Conservation (phyloP, 352 stramenopile species). For the Globisporangium parvum region DNA sequence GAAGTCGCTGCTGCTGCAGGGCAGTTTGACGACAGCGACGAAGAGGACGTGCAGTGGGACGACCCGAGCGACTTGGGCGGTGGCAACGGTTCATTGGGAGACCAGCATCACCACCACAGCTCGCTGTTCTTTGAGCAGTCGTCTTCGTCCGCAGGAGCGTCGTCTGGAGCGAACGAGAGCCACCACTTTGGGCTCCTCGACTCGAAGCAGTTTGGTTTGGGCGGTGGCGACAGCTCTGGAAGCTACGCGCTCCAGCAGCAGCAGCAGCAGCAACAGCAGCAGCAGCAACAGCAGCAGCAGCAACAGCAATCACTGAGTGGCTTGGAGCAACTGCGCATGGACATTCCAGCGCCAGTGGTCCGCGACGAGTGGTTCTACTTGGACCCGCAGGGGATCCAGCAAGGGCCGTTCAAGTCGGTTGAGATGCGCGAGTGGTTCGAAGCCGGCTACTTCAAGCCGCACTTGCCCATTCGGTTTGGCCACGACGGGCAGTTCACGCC, state of each 20-base stretch:
- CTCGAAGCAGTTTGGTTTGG: constrained; percentile 23
- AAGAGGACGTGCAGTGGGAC: constrained; percentile 64
- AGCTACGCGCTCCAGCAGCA: constrained; percentile 23
- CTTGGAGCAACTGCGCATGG: constrained; percentile 25
- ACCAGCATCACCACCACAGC: constrained; percentile 10
- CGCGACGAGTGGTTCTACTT: constrained; percentile 84
- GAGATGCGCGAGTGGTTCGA: constrained; percentile 90
- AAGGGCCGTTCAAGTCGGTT: constrained; percentile 79
- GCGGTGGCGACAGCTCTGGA: constrained; percentile 12
- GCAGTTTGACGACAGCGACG: constrained; percentile 83
- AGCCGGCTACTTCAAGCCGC: constrained; percentile 85
- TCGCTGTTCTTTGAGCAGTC: constrained; percentile 11
- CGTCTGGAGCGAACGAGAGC: neutral
- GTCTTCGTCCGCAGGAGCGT: constrained; percentile 5
- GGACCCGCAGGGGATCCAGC: constrained; percentile 74
- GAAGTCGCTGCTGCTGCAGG: constrained; percentile 60
- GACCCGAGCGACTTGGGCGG: constrained; percentile 18
- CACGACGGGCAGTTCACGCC: constrained; percentile 66
- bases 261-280: constrained; percentile 4
- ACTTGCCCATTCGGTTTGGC: constrained; percentile 81
- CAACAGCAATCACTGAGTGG: neutral
- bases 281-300: constrained; percentile 1
- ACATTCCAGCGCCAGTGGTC: constrained; percentile 19
- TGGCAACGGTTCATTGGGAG: constrained; percentile 22
- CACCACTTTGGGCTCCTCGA: constrained; percentile 25